Percentiles rank a stretch among this genome's conserved stretches.
phyloP scores from a whole-genome alignment of 495 filamentous ascomycete genomes.

The Patellaria atrata region DNA sequence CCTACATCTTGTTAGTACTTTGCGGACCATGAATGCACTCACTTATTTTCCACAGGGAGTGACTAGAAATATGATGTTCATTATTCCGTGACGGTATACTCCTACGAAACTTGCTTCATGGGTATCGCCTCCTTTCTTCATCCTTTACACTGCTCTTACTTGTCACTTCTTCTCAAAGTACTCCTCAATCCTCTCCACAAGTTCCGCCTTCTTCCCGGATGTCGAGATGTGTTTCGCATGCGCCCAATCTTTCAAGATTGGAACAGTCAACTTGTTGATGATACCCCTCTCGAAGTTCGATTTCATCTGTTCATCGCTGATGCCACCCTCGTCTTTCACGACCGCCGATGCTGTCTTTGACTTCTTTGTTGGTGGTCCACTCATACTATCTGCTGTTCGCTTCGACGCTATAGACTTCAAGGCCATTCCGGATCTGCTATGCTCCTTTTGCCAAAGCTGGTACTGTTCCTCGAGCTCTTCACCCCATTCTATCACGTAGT shows the following conservation, averaged over 20 bases:
- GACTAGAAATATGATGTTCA: too few species aligned
- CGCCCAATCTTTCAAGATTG: slow-evolving; percentile 55
- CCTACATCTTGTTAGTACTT: too few species aligned
- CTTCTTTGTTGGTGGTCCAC: neutral
- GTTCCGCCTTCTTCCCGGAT: slow-evolving; percentile 60
- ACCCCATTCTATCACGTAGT: slow-evolving; percentile 64
- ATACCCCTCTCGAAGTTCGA: slow-evolving; percentile 16
- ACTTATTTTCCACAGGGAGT: too few species aligned
- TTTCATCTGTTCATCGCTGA: slow-evolving; percentile 29
- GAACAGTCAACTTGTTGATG: slow-evolving; percentile 36
- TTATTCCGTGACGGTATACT: too few species aligned
- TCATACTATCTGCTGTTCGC: slow-evolving; percentile 16
- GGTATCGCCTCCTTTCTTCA: too few species aligned
- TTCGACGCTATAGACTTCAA: slow-evolving; percentile 20
- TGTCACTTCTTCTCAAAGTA: slow-evolving; percentile 57
- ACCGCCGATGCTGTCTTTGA: slow-evolving; percentile 4
- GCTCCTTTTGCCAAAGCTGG: slow-evolving; percentile 30
- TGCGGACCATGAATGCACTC: too few species aligned
- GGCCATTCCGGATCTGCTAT: slow-evolving; percentile 18
- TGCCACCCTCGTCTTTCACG: slow-evolving; percentile 1
- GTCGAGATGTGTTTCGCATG: slow-evolving; percentile 43
- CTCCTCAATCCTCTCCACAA: slow-evolving; percentile 64
- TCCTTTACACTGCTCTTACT: too few species aligned
- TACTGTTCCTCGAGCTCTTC: slow-evolving; percentile 40
- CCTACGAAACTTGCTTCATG: too few species aligned